Percentiles rank a stretch among this genome's conserved stretches.
Evolutionary conservation across 1,284 basidiomycete species (phyloP).

Genomic region (Ceratobasidium theobromae): DNA sequence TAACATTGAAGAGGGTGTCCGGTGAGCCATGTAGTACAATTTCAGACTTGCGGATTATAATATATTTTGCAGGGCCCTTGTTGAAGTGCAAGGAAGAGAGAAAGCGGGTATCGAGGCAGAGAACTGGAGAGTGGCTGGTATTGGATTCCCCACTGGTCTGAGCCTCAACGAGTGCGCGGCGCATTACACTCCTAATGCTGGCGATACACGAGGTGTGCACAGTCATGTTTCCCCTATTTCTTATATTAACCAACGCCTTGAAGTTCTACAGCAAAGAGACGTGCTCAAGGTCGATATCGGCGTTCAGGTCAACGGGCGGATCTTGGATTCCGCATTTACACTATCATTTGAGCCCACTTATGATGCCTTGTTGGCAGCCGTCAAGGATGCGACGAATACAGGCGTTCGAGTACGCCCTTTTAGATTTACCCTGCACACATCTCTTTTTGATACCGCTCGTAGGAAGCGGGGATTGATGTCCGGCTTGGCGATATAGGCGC

Average conservation of each 20-base stretch:
- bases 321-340: conserved; percentile 95
- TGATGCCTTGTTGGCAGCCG: conserved; percentile 86
- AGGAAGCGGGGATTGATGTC: conserved; percentile 97
- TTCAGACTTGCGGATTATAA: not conserved
- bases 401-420: conserved; percentile 74
- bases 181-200: conserved; percentile 96
- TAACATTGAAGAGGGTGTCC: conserved; percentile 87
- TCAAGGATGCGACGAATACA: conserved; percentile 91
- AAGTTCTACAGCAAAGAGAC: conserved; percentile 81
- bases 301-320: conserved; percentile 93
- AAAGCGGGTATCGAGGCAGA: conserved; percentile 60
- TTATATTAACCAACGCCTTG: not conserved
- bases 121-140: conserved; percentile 50
- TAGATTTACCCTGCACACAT: conserved; percentile 32
- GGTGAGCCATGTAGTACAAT: conserved; percentile 41
- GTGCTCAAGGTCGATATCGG: conserved; percentile 98
- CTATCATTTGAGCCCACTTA: conserved; percentile 88
- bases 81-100: conserved; percentile 67
- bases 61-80: conserved; percentile 55
- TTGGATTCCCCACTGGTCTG: conserved; percentile 97
- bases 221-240: conserved; percentile 5
- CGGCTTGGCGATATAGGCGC: conserved; percentile 91
- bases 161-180: conserved; percentile 95
- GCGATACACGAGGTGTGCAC: conserved; percentile 74
- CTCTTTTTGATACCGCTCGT: conserved; percentile 30